Evolutionary conservation across 2,329 filamentous ascomycete genomes (phyloP).

Genomic region (Aureobasidium vineae): DNA sequence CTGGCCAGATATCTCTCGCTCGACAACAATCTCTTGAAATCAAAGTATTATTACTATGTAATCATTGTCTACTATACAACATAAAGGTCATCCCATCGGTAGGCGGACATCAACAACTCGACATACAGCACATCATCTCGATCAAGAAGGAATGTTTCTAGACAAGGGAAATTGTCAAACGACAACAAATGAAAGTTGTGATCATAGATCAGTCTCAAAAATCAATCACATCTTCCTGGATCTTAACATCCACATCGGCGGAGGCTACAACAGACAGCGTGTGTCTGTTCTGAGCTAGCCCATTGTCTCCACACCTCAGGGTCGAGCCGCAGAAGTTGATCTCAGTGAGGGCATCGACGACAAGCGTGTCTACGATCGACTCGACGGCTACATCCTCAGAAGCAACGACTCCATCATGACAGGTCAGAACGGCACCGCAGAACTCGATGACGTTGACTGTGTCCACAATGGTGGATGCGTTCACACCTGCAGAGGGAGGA

Average conservation of each 20-base stretch:
- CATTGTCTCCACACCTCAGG: neutral
- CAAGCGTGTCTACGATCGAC: neutral
- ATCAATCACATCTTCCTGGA: neutral
- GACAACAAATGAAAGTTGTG: neutral
- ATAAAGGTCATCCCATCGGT: constrained; percentile 9
- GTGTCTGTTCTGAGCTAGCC: neutral
- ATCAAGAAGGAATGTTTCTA: neutral
- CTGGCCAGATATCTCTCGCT: too few species aligned
- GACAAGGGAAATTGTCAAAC: neutral
- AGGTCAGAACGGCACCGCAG: neutral
- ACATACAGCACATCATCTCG: neutral
- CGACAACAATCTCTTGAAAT: neutral
- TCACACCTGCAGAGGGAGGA: neutral
- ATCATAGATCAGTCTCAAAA: neutral
- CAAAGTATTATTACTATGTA: neutral
- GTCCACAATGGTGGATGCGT: neutral
- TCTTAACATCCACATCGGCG: neutral
- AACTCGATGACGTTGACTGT: neutral
- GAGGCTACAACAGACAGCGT: neutral
- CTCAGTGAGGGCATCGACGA: neutral
- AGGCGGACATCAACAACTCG: neutral
- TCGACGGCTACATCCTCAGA: neutral
- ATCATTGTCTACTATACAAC: neutral
- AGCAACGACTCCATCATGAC: neutral
- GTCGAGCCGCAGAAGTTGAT: constrained; percentile 10